Conservation (phyloP, 2,329 filamentous ascomycete species). For the Bipolaris gigantea region DNA sequence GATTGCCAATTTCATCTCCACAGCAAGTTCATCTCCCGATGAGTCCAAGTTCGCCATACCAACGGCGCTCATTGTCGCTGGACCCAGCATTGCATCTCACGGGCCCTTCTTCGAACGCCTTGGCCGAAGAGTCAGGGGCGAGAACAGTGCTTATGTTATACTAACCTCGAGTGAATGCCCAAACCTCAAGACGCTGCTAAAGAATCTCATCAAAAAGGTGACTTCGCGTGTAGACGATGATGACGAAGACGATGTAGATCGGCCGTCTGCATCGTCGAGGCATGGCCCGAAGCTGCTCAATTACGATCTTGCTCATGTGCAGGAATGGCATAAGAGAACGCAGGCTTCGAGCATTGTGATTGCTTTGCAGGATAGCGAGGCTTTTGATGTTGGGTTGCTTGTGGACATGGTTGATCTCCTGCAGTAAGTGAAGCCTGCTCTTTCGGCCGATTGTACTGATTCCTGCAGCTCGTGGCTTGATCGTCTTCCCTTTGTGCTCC, state of each 20-base stretch:
- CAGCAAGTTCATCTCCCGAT: slow-evolving; percentile 23
- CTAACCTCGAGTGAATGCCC: slow-evolving; percentile 71
- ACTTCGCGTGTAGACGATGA: slow-evolving; percentile 61
- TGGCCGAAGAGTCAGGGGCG: slow-evolving; percentile 48
- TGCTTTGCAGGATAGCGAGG: slow-evolving; percentile 79
- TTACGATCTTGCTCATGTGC: slow-evolving; percentile 75
- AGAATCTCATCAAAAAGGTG: slow-evolving; percentile 70
- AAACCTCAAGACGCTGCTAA: slow-evolving; percentile 73
- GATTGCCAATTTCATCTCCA: slow-evolving; percentile 46
- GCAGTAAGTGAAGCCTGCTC: slow-evolving; percentile 53
- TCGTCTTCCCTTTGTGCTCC: slow-evolving; percentile 73
- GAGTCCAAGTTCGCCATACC: slow-evolving; percentile 57
- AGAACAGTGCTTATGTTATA: slow-evolving; percentile 61
- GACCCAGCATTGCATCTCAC: slow-evolving; percentile 76
- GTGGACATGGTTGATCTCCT: slow-evolving; percentile 71
- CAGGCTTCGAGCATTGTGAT: slow-evolving; percentile 65
- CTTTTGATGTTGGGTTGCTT: slow-evolving; percentile 72
- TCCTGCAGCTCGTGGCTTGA: slow-evolving; percentile 65
- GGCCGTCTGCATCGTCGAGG: slow-evolving; percentile 18
- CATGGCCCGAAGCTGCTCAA: slow-evolving; percentile 69
- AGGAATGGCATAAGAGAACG: slow-evolving; percentile 60
- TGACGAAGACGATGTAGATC: slow-evolving; percentile 46
- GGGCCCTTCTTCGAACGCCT: slow-evolving; percentile 73
- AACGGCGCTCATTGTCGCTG: slow-evolving; percentile 73
- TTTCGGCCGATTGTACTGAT: slow-evolving; percentile 21